These are phyloP conservation scores for Nepenthes alata DNA, from an alignment of 179 eudicot genomes.

Conservation along the genomic window DNA sequence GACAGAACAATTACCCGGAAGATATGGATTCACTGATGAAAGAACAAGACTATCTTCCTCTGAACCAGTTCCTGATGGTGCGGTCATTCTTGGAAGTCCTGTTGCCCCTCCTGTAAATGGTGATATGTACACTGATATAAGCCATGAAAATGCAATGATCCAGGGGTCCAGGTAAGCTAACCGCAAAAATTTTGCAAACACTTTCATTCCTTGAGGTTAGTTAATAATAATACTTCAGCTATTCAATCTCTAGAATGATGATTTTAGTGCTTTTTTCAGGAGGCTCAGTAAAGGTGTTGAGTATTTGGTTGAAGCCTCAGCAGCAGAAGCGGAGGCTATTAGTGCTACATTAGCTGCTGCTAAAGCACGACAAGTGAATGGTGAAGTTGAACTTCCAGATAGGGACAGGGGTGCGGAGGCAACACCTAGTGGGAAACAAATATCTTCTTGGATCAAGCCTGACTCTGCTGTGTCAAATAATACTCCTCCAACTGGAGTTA, in stretches of 20 bases:
- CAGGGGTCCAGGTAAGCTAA: constrained; percentile 55
- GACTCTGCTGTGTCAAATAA: constrained; percentile 45
- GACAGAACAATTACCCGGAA: constrained; percentile 55
- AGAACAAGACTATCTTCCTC: constrained; percentile 35
- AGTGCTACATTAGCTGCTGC: constrained; percentile 88
- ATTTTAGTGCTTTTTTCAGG: constrained; percentile 30
- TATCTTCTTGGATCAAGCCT: constrained; percentile 59
- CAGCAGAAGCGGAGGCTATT: constrained; percentile 98
- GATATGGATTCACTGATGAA: constrained; percentile 68
- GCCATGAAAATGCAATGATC: constrained; percentile 76
- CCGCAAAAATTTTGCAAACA: background rate
- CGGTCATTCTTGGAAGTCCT: constrained; percentile 86
- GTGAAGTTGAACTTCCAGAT: constrained; percentile 80
- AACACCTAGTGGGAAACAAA: constrained; percentile 84
- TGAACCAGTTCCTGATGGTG: constrained; percentile 58
- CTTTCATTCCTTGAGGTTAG: too few species aligned
- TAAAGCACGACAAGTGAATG: constrained; percentile 82
- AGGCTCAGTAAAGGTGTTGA: constrained; percentile 86
- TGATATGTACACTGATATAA: constrained; percentile 81
- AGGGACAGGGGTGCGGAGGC: constrained; percentile 96
- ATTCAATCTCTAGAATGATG: background rate
- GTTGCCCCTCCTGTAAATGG: constrained; percentile 94
- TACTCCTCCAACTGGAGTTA: constrained; percentile 83
- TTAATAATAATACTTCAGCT: too few species aligned
- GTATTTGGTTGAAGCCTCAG: constrained; percentile 90